Percentiles rank a stretch among this genome's conserved stretches.
These are phyloP conservation scores for Kwoniella newhampshirensis DNA, from an alignment of 768 basidiomycete genomes.

Conservation along the genomic window DNA sequence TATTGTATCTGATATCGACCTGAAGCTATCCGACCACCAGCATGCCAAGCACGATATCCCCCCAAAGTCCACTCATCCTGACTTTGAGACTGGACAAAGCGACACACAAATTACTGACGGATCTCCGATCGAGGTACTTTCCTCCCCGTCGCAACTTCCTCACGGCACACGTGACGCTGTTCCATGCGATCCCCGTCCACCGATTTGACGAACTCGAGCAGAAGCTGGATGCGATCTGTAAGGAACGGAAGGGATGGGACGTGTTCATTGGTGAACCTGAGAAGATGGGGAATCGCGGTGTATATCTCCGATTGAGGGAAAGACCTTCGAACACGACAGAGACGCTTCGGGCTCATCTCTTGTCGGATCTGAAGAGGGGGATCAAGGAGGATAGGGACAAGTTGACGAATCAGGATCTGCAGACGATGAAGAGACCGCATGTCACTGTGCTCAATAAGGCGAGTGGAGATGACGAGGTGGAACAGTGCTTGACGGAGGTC, in stretches of 20 bases:
- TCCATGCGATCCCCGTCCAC: conserved; percentile 40
- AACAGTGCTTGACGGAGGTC: conserved; percentile 38
- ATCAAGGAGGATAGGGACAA: conserved; percentile 25
- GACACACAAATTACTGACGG: conserved; percentile 29
- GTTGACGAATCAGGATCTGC: conserved; percentile 40
- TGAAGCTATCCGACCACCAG: neutral
- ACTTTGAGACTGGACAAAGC: conserved; percentile 37
- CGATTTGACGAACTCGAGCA: conserved; percentile 33
- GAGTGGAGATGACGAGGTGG: conserved; percentile 33
- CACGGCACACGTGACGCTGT: conserved; percentile 39
- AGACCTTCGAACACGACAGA: conserved; percentile 30
- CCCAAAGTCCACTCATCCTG: conserved; percentile 32
- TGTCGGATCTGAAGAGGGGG: conserved; percentile 23
- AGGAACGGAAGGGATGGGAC: conserved; percentile 24
- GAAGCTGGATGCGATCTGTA: conserved; percentile 13
- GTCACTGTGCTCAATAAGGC: conserved; percentile 46
- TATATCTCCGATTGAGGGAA: conserved; percentile 31
- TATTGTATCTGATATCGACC: too few species aligned
- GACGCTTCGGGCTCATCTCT: conserved; percentile 23
- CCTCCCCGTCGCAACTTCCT: conserved; percentile 39
- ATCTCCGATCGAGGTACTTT: conserved; percentile 39
- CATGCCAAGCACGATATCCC: conserved; percentile 1
- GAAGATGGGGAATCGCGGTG: conserved; percentile 42
- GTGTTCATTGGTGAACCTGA: conserved; percentile 35
- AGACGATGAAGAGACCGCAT: conserved; percentile 32